A percentile compares a stretch with the other conserved stretches of the same genome.
These are phyloP conservation scores for Cordia subcordata DNA, from an alignment of 257 asterid genomes.

Conservation along the genomic window DNA sequence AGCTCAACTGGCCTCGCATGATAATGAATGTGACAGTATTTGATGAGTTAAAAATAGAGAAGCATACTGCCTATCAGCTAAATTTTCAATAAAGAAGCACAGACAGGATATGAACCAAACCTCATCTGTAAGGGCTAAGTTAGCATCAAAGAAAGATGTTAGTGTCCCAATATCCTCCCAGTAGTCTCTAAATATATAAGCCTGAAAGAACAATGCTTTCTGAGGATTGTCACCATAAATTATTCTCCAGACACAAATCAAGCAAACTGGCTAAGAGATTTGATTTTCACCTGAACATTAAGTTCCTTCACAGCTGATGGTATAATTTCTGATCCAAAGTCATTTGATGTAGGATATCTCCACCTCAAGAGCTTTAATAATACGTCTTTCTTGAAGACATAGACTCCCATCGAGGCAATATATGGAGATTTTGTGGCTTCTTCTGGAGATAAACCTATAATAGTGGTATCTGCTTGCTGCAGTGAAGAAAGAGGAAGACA, in stretches of 20 bases:
- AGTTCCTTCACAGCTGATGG: constrained; percentile 75
- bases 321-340: constrained; percentile 91
- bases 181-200: constrained; percentile 83
- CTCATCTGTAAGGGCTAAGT: constrained; percentile 82
- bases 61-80: neutral
- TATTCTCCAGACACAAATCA: neutral
- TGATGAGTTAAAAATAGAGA: too few relatives aligned
- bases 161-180: constrained; percentile 97
- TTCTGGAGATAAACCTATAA: constrained; percentile 60
- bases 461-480: constrained; percentile 86
- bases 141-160: constrained; percentile 84
- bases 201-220: constrained; percentile 38
- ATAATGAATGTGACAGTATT: too few relatives aligned
- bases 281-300: constrained; percentile 56
- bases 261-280: neutral
- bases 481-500: neutral
- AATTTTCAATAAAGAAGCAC: neutral
- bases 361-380: constrained; percentile 61
- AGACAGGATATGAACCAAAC: constrained; percentile 23
- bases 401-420: constrained; percentile 96
- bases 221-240: neutral
- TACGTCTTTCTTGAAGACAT: constrained; percentile 73
- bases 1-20: neutral
- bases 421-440: constrained; percentile 63
- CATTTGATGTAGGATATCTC: constrained; percentile 78